phyloP scores from a whole-genome alignment of 495 filamentous ascomycete genomes.

The Acidomyces sp. region DNA sequence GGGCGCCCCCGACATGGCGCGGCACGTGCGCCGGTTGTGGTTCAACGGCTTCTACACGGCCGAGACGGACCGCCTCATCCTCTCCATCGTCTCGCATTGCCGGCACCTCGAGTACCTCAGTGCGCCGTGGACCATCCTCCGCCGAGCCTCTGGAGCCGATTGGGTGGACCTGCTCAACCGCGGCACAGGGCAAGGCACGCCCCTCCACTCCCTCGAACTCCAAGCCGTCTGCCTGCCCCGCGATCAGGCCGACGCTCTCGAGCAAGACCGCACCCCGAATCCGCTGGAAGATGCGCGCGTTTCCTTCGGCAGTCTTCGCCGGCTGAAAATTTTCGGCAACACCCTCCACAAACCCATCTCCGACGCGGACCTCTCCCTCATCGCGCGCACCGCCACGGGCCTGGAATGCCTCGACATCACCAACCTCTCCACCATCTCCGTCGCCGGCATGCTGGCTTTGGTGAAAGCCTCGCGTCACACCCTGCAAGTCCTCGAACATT shows the following conservation, averaged over 20 bases:
- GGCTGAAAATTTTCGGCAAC: conserved; percentile 41
- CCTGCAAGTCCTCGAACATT: conserved; percentile 40
- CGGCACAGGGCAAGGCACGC: conserved; percentile 18
- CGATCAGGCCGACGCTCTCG: conserved; percentile 24
- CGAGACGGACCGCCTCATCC: conserved; percentile 35
- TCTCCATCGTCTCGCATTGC: conserved; percentile 33
- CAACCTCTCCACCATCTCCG: conserved; percentile 37
- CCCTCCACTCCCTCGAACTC: conserved; percentile 38
- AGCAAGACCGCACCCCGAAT: conserved; percentile 21
- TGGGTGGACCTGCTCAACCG: conserved; percentile 34
- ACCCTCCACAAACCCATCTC: conserved; percentile 39
- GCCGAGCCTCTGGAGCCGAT: conserved; percentile 32
- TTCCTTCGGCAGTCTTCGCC: conserved; percentile 35
- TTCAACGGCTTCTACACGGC: conserved; percentile 41
- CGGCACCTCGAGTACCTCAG: conserved; percentile 31
- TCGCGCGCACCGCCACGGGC: conserved; percentile 37
- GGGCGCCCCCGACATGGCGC: conserved; percentile 31
- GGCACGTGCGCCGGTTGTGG: conserved; percentile 39
- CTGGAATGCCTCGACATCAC: conserved; percentile 42
- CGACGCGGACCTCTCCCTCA: conserved; percentile 35
- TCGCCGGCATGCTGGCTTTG: conserved; percentile 37
- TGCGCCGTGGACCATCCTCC: conserved; percentile 40
- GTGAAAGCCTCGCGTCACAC: conserved; percentile 35
- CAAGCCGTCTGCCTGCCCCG: conserved; percentile 33
- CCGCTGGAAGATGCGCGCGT: conserved; percentile 27